Percentiles rank a stretch among this genome's conserved stretches.
These are phyloP conservation scores for Shiraia sp. DNA, from an alignment of 2,329 filamentous ascomycete species.

Conservation along the genomic window DNA sequence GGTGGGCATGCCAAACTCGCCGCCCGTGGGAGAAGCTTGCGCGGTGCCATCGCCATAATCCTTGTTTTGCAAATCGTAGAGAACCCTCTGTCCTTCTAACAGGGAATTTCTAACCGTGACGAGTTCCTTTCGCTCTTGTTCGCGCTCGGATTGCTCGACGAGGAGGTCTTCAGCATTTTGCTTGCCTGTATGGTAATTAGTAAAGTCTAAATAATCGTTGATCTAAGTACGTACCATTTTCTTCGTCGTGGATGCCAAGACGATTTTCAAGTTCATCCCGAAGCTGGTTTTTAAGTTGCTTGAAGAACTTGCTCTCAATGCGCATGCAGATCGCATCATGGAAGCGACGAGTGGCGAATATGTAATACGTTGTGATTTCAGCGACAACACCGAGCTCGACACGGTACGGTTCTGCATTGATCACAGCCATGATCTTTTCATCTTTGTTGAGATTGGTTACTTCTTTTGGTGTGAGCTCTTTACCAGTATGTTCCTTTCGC, in stretches of 20 bases:
- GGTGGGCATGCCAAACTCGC: conserved; percentile 2
- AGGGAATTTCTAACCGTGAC: conserved; percentile 11
- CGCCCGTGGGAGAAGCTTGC: background rate
- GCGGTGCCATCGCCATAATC: conserved; percentile 13
- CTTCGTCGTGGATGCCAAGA: conserved; percentile 23
- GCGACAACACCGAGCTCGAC: conserved; percentile 66
- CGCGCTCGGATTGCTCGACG: conserved; percentile 13
- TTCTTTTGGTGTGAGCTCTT: conserved; percentile 22
- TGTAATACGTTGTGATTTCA: conserved; percentile 70
- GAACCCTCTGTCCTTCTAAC: conserved; percentile 12
- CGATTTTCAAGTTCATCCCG: conserved; percentile 28
- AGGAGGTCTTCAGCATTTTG: conserved; percentile 16
- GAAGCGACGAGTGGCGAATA: conserved; percentile 67
- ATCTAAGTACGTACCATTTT: conserved; percentile 25
- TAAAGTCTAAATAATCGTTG: background rate
- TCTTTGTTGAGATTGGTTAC: conserved; percentile 32
- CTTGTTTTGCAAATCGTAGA: conserved; percentile 17
- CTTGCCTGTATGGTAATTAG: conserved; percentile 8
- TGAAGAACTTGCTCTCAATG: conserved; percentile 44
- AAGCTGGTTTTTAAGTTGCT: conserved; percentile 22
- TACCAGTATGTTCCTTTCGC: conserved; percentile 15
- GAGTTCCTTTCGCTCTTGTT: conserved; percentile 14
- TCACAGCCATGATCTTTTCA: conserved; percentile 22
- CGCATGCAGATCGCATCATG: conserved; percentile 56
- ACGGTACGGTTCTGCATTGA: conserved; percentile 62